A percentile compares a stretch with the other conserved stretches of the same genome.
Evolutionary conservation across 345 rosid species (phyloP).

Genomic region (Lepidium sativum): DNA sequence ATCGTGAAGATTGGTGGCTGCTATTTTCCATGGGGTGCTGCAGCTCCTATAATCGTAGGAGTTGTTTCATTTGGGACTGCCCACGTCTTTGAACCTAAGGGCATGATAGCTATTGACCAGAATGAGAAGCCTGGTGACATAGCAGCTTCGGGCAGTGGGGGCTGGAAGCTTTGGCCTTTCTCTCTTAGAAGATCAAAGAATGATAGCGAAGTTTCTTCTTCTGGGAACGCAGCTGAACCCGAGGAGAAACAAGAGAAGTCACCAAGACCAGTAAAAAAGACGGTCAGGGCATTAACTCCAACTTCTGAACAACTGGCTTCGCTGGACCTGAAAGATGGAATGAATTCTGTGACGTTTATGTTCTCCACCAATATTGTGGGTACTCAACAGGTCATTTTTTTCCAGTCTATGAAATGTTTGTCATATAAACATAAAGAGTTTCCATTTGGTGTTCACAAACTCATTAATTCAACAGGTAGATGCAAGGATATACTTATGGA

Average conservation of each 20-base stretch:
- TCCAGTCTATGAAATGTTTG: constrained; percentile 8
- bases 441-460: neutral
- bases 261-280: constrained; percentile 41
- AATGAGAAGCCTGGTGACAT: constrained; percentile 38
- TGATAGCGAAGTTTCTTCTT: constrained; percentile 31
- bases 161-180: constrained; percentile 94
- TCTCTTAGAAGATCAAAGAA: constrained; percentile 37
- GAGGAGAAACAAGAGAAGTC: constrained; percentile 28
- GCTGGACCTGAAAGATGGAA: constrained; percentile 70
- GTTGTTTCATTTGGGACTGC: constrained; percentile 44
- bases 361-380: constrained; percentile 91
- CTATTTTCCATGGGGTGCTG: constrained; percentile 60
- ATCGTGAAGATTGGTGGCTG: constrained; percentile 37
- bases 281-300: constrained; percentile 49
- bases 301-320: constrained; percentile 85
- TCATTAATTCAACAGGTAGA: constrained; percentile 55
- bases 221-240: constrained; percentile 24
- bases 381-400: constrained; percentile 59
- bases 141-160: constrained; percentile 36
- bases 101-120: constrained; percentile 48
- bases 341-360: constrained; percentile 66
- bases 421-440: neutral
- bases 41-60: constrained; percentile 49
- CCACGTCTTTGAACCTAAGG: constrained; percentile 40
- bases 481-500: constrained; percentile 90